A percentile compares a stretch with the other conserved stretches of the same genome.
phyloP scores from a whole-genome alignment of 441 rosid species.

The Omphalea diandra region DNA sequence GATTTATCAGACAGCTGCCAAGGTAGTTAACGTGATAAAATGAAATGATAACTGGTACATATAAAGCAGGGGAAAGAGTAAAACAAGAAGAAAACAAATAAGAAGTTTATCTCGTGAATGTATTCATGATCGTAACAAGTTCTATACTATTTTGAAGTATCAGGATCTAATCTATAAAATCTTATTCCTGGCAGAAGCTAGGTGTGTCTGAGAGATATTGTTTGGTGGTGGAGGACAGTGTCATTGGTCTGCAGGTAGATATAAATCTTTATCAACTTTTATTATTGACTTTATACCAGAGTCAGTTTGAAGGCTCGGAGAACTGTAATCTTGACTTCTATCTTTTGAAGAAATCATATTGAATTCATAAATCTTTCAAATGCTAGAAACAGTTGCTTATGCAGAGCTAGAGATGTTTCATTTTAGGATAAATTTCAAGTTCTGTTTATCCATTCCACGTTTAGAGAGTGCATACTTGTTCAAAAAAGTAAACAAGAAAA shows the following conservation, averaged over 20 bases:
- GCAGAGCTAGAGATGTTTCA: not conserved
- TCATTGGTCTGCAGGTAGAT: slow-evolving; percentile 77
- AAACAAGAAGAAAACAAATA: not conserved
- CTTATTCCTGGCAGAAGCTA: slow-evolving; percentile 53
- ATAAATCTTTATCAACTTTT: not conserved
- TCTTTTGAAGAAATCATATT: not conserved
- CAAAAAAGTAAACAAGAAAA: not conserved
- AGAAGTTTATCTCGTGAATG: slow-evolving; percentile 3
- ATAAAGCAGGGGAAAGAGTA: not conserved
- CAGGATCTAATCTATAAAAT: slow-evolving; percentile 5
- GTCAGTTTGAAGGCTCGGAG: not conserved
- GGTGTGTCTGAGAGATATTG: slow-evolving; percentile 70
- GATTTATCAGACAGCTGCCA: slow-evolving; percentile 71
- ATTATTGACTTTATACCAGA: not conserved
- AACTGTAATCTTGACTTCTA: not conserved
- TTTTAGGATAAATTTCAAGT: not conserved
- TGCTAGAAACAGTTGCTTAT: not conserved
- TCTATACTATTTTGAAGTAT: not conserved
- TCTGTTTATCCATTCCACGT: slow-evolving; percentile 7
- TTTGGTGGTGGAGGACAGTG: slow-evolving; percentile 92
- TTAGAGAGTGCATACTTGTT: not conserved
- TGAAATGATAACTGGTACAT: not conserved
- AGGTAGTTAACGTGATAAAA: slow-evolving; percentile 39
- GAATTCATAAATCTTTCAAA: not conserved
- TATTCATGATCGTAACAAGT: not conserved